Evolutionary conservation across 441 rosid species (phyloP).

Genomic region (Euphorbia schlechtendalii): DNA sequence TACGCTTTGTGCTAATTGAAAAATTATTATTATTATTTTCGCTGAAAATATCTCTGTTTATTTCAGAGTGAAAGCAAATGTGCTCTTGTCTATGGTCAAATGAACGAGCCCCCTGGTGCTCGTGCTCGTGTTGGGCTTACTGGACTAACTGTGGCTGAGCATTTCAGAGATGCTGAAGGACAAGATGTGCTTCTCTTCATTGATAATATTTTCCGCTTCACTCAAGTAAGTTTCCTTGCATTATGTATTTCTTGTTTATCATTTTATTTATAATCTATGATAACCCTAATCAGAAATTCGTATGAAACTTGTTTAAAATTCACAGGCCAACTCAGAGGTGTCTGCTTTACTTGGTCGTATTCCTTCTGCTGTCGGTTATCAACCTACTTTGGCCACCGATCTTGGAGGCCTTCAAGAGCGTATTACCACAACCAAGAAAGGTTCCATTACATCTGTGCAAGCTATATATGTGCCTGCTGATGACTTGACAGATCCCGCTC

Average conservation of each 20-base stretch:
- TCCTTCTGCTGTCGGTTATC: constrained; percentile 99
- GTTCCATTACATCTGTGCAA: constrained; percentile 95
- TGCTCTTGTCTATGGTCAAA: constrained; percentile 97
- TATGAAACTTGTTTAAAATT: neutral
- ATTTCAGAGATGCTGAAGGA: constrained; percentile 97
- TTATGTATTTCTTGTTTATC: no score
- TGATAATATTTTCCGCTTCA: constrained; percentile 96
- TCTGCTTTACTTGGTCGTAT: constrained; percentile 98
- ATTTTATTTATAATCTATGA: neutral
- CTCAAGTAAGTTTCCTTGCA: constrained; percentile 45
- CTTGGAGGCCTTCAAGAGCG: constrained; percentile 98
- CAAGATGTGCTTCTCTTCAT: constrained; percentile 96
- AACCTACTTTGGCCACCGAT: constrained; percentile 96
- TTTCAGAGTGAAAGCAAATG: constrained; percentile 82
- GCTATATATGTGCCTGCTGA: constrained; percentile 99
- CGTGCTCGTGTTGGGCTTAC: constrained; percentile 99
- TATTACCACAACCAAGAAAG: constrained; percentile 95
- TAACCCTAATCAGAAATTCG: neutral
- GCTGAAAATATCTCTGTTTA: neutral
- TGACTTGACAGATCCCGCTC: constrained; percentile 99
- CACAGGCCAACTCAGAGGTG: constrained; percentile 94
- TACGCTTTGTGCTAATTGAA: neutral
- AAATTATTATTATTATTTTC: no score
- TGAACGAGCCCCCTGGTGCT: constrained; percentile 99
- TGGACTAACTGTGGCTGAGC: constrained; percentile 92